A percentile compares a stretch with the other conserved stretches of the same genome.
Conservation (phyloP, 2,329 filamentous ascomycete species). For the Pseudocercospora cruenta region DNA sequence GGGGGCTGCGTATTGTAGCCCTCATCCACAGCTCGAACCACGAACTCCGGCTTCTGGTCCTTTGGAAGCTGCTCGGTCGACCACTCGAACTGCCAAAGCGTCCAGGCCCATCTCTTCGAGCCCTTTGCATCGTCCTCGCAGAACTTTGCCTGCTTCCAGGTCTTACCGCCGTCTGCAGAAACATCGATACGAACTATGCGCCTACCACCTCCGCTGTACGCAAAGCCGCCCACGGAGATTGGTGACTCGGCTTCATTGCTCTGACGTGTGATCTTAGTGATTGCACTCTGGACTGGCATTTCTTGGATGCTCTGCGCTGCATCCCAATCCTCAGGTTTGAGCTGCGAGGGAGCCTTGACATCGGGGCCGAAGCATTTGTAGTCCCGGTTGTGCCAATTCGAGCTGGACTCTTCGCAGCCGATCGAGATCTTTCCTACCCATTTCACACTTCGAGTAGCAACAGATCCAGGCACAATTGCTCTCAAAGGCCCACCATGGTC, state of each 20-base stretch:
- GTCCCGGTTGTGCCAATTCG: slow-evolving; percentile 68
- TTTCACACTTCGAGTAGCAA: slow-evolving; percentile 67
- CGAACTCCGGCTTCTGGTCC: slow-evolving; percentile 45
- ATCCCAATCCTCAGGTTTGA: slow-evolving; percentile 62
- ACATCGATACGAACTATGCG: slow-evolving; percentile 70
- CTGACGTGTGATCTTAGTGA: slow-evolving; percentile 50
- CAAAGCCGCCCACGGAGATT: slow-evolving; percentile 61
- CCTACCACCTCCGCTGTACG: slow-evolving; percentile 69
- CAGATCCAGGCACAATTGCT: slow-evolving; percentile 64
- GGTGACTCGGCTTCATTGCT: slow-evolving; percentile 28
- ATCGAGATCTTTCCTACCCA: slow-evolving; percentile 65
- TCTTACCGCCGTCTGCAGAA: slow-evolving; percentile 64
- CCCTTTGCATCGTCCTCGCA: slow-evolving; percentile 55
- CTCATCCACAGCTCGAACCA: slow-evolving; percentile 70
- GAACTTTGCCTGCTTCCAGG: slow-evolving; percentile 67
- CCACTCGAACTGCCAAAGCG: slow-evolving; percentile 59
- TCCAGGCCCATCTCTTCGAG: slow-evolving; percentile 65
- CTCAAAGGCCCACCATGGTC: slow-evolving; percentile 70
- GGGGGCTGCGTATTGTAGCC: slow-evolving; percentile 70
- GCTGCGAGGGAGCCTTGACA: slow-evolving; percentile 34
- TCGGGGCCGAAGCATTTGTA: slow-evolving; percentile 69
- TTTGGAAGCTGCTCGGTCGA: slow-evolving; percentile 48
- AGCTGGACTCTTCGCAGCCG: slow-evolving; percentile 67
- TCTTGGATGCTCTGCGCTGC: slow-evolving; percentile 67
- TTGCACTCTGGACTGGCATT: slow-evolving; percentile 69